Conservation (phyloP, 192 early-diverging fungal genomes). For the Geosiphon pyriformis region DNA sequence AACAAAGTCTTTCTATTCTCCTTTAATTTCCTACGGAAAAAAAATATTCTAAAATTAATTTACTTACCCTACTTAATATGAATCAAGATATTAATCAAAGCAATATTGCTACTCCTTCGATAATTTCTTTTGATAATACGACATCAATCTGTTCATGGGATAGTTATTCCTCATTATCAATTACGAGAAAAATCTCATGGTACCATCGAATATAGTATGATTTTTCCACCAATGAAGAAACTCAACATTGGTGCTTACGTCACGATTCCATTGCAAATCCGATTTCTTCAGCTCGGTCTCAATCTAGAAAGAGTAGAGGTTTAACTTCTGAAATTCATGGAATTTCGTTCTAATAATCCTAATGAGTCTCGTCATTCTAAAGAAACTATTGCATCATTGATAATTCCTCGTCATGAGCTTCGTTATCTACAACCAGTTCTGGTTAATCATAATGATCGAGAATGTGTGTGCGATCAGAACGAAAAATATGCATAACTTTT, state of each 20-base stretch:
- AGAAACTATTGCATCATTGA: background rate
- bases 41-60: no score
- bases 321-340: background rate
- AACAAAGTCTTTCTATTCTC: no score
- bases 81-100: no score
- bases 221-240: background rate
- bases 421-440: background rate
- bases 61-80: no score
- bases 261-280: background rate
- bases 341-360: slow-evolving; percentile 1
- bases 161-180: no score
- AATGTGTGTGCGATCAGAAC: slow-evolving; percentile 3
- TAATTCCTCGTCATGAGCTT: background rate
- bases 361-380: background rate
- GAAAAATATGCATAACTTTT: no score
- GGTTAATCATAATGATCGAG: background rate
- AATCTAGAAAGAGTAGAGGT: background rate
- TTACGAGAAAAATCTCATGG: slow-evolving; percentile 19
- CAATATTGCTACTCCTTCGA: no score
- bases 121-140: no score
- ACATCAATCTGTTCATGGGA: no score
- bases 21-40: no score
- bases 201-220: background rate
- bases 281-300: background rate
- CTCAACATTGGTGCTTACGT: background rate